Base-by-base conservation (phyloP, 345 rosid genomes). In the Eutrema japonicum region DNA sequence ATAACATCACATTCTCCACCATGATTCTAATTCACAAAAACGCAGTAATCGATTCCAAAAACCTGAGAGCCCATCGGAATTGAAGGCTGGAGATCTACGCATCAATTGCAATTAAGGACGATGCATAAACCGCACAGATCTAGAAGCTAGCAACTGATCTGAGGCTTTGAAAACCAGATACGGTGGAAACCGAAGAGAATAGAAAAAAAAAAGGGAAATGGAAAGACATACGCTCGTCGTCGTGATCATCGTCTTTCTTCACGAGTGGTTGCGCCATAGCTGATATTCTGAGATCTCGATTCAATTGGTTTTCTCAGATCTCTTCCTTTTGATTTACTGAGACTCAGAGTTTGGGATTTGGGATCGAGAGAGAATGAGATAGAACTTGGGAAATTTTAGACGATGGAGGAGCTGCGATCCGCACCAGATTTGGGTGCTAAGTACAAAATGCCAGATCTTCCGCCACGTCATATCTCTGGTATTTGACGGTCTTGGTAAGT, bases 231-330 rank as follows among this genome's bases (percentile, higher is more conserved):
- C 99, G 86, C 88, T 96, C 99, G 60, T 96, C 99, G 81, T 96
- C 98, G 68, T 82, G 95, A 80, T 96, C 99, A 65, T 96, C 99
- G 70, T 96, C 97, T 78, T 96, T 96, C 89, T 96, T 96, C 71
- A 90, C 84, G 62, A 89, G 79, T 56, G 99, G 97, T 76, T 96
- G 98, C 50, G 99, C 98, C 99, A 96, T 96, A 32, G 82, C 71
- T 61, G 63, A 76, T 62, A 70, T 66, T 5, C 56, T 7, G 54
- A 45, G 48, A 64, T 52, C 46, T 33, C 70, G 40, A 7, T 63
- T 53, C 40, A 29, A 45, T 32, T 8, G 4, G 56, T 26, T 8
- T 27, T 22, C 52, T 54, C 52, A 53, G 51, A 67, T 66, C 70
- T 66, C 68, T 66, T 22, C 32, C 12, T 38, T 59, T 27, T 3